Percentiles rank a stretch among this genome's conserved stretches.
phyloP scores from a whole-genome alignment of 441 rosid genomes.

The Aquilaria agallochum region DNA sequence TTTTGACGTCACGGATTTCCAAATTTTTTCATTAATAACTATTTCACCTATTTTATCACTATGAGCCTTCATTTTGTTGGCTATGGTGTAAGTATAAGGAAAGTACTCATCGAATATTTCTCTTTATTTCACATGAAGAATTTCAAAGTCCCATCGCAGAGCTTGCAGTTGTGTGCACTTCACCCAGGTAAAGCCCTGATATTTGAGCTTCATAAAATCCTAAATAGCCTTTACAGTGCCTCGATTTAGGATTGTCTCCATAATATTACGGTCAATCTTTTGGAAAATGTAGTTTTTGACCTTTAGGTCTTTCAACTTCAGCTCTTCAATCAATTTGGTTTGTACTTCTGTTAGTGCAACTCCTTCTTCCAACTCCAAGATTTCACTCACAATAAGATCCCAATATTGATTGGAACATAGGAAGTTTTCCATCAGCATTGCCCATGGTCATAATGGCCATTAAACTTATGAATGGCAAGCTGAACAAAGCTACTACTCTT shows the following conservation, averaged over 20 bases:
- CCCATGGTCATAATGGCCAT: conserved; percentile 8
- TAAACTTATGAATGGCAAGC: background rate
- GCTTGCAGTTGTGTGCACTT: background rate
- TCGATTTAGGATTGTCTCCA: too few relatives aligned
- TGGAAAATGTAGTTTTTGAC: too few relatives aligned
- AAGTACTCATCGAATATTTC: background rate
- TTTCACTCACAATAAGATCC: too few relatives aligned
- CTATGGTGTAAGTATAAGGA: background rate
- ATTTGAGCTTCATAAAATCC: background rate
- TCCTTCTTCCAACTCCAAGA: too few relatives aligned
- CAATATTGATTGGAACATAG: background rate
- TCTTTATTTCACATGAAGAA: background rate
- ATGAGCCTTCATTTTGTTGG: background rate
- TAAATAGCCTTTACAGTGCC: too few relatives aligned
- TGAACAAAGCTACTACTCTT: too few relatives aligned
- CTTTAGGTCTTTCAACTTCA: too few relatives aligned
- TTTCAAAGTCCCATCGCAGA: conserved; percentile 1
- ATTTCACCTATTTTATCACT: background rate
- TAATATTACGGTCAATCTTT: too few relatives aligned
- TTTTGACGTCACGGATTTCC: background rate
- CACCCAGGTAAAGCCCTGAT: background rate
- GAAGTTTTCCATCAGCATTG: conserved; percentile 1
- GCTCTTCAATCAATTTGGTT: too few relatives aligned
- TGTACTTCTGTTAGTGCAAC: too few relatives aligned
- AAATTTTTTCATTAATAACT: background rate